Evolutionary conservation across 164 flowering plant species (phyloP), one percentile per base, ranked within the genome.

Genomic region (Umbilicus rupestris): DNA sequence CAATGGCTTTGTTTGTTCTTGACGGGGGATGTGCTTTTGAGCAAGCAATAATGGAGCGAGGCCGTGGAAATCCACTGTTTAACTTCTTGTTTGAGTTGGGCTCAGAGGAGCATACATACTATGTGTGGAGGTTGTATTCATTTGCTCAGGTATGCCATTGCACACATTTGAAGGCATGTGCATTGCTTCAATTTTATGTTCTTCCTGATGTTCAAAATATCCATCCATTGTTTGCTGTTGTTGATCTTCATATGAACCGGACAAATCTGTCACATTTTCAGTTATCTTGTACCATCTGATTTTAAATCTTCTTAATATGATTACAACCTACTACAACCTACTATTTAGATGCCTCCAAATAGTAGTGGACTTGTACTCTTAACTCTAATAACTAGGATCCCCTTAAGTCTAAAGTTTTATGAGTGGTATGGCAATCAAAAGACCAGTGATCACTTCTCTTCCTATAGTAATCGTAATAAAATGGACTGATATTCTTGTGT

Each of bases 11-110:
- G 26, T 81, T 85, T 78, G 92, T 95, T 80, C 82, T 95, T 64
- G 99, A 95, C 80, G 97, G 97, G 49, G 99, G 97, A 45, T 95
- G 99, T 82, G 86, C 91, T 65, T 95, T 95, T 80, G 99, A 95
- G 74, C 99, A 95, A 87, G 97, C 98, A 62, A 90, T 95, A 57
- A 92, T 95, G 99, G 97, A 90, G 80, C 84, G 99, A 74, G 97
- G 97, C 57, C 94, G 97, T 64, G 96, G 97, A 59, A 90, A 92
- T 80, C 85, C 88, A 65, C 86, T 95, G 63, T 95, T 95, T 69
- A 83, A 66, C 59, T 95, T 95, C 75, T 78, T 95, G 81, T 95
- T 95, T 84, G 99, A 90, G 74, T 94, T 88, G 68, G 96, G 92
- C 15, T 87, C 97, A 3, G 92, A 90, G 80, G 99, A 95, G 69